Base-by-base conservation (phyloP, 1,284 basidiomycete genomes). In the Cystobasidium sp. region DNA sequence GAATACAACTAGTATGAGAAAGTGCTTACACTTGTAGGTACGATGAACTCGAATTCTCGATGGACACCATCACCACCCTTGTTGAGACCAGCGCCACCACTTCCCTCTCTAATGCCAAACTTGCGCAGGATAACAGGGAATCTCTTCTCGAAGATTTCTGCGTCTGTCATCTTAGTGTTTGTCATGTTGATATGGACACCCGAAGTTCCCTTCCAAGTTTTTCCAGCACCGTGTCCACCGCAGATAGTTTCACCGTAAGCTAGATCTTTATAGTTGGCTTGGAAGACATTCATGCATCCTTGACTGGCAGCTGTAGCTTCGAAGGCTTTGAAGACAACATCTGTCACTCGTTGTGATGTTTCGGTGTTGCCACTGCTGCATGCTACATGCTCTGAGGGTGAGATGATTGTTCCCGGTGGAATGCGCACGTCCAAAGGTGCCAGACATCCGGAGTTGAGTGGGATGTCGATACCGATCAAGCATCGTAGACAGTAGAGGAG, bases 241-340 rank as follows among this genome's bases (percentile, higher is more conserved):
- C 92, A 92, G 73, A 97, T 97, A 0, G 92, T 96, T 90, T 91
- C 18, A 65, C 68, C 64, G 67, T 71, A 39, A 31, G 49, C 55
- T 7, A 73, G 66, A 3, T 82, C 82, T 68, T 82, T 79, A 39
- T 81, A 76, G 66, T 81, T 81, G 52, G 79, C 80, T 1, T 82
- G 81, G 7, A 81, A 77, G 65, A 82, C 82, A 41, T 82, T 81
- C 62, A 79, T 80, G 68, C 84, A 85, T 3, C 96, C 96, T 82
- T 98, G 96, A 79, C 91, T 92, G 0, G 94, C 96, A 12, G 95
- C 93, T 66, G 90, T 92, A 0, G 93, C 94, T 76, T 91, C 87
- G 85, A 99, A 98, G 0, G 96, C 95, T 80, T 91, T 92, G 70
- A 98, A 85, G 16, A 98, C 93, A 0, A 97, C 93, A 79, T 98